phyloP scores from a whole-genome alignment of 495 filamentous ascomycete species.

The Penicillium pulvis region DNA sequence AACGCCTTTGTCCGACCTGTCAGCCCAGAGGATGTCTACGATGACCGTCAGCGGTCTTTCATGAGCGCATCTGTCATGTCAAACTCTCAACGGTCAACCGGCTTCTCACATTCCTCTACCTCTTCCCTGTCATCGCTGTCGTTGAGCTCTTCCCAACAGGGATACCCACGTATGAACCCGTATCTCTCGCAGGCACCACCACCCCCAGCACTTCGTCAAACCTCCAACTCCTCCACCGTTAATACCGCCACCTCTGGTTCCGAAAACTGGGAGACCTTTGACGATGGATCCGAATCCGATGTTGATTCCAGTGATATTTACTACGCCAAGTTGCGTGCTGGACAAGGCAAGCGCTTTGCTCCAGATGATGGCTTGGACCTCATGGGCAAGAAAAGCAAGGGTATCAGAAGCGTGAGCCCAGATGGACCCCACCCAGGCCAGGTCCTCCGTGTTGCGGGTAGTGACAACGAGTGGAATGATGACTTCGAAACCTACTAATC shows the following conservation, averaged over 20 bases:
- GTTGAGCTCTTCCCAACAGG: constrained; percentile 39
- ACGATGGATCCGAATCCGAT: constrained; percentile 75
- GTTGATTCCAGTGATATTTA: constrained; percentile 72
- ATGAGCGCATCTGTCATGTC: constrained; percentile 51
- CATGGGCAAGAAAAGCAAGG: constrained; percentile 55
- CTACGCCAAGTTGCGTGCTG: constrained; percentile 72
- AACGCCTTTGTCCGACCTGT: constrained; percentile 73
- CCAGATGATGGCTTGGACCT: constrained; percentile 57
- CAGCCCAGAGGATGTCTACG: constrained; percentile 81
- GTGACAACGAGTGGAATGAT: constrained; percentile 54
- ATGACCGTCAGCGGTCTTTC: constrained; percentile 62
- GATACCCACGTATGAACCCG: constrained; percentile 42
- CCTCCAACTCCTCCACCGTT: constrained; percentile 67
- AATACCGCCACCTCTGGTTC: constrained; percentile 72
- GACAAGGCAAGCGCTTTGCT: constrained; percentile 63
- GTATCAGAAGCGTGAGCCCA: constrained; percentile 51
- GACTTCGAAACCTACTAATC: constrained; percentile 49
- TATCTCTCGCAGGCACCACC: constrained; percentile 50
- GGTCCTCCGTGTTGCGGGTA: constrained; percentile 46
- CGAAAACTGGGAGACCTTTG: constrained; percentile 96
- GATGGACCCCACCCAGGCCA: constrained; percentile 43
- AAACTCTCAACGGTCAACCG: constrained; percentile 39
- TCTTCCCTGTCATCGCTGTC: constrained; percentile 43
- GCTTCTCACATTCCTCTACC: constrained; percentile 44
- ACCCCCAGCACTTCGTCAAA: constrained; percentile 60